phyloP scores from a whole-genome alignment of 192 early-diverging fungal species.

The Entomortierella chlamydospora region DNA sequence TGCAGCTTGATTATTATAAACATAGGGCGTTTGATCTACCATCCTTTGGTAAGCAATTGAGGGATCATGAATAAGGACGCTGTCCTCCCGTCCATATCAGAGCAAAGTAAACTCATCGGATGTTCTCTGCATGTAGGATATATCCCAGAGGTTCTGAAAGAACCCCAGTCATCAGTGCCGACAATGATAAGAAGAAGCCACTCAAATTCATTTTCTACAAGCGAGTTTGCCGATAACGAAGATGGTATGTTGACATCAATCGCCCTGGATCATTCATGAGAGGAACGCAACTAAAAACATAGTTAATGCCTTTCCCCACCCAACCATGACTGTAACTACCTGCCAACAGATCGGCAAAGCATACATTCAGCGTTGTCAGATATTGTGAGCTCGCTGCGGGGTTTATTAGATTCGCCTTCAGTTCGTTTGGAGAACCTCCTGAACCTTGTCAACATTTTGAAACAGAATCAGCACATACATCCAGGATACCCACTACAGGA shows the following conservation, averaged over 20 bases:
- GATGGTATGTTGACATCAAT: conserved; percentile 49
- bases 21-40: conserved; percentile 47
- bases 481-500: conserved; percentile 49
- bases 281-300: background rate
- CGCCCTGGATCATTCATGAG: too few relatives aligned
- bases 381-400: conserved; percentile 33
- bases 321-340: too few relatives aligned
- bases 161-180: conserved; percentile 25
- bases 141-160: conserved; percentile 34
- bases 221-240: conserved; percentile 52
- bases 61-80: background rate
- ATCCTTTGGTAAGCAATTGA: conserved; percentile 23
- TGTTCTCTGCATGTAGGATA: conserved; percentile 13
- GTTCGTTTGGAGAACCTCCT: conserved; percentile 35
- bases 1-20: conserved; percentile 47
- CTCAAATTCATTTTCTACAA: conserved; percentile 53
- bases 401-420: conserved; percentile 32
- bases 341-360: conserved; percentile 34
- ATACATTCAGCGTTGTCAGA: conserved; percentile 40
- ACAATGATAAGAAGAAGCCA: conserved; percentile 34
- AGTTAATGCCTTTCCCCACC: background rate
- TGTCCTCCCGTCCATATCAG: background rate
- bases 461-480: conserved; percentile 36
- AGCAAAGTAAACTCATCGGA: too few relatives aligned
- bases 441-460: conserved; percentile 47